Conservation (phyloP, 73 alveolate species). For the Paramecium bursaria region DNA sequence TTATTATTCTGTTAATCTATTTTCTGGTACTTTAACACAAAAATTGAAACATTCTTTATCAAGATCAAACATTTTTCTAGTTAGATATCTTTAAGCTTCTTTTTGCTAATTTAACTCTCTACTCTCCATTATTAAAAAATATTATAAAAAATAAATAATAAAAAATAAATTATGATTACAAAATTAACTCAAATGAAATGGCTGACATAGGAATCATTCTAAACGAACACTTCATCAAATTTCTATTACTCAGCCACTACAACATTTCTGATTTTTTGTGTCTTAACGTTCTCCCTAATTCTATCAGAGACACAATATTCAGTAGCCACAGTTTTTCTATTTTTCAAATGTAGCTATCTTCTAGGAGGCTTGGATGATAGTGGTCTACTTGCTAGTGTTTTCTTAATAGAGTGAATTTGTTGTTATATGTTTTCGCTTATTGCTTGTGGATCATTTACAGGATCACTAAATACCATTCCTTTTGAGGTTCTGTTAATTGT, state of each 20-base stretch:
- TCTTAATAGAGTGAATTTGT: constrained; percentile 1
- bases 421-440: background rate
- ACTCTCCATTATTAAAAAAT: background rate
- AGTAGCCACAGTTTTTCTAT: constrained; percentile 31
- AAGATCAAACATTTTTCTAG: background rate
- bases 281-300: constrained; percentile 45
- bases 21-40: background rate
- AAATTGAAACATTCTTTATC: background rate
- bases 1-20: background rate
- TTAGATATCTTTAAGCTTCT: background rate
- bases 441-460: background rate
- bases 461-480: background rate
- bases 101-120: background rate
- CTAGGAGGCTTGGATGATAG: background rate
- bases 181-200: constrained; percentile 40
- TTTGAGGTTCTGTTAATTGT: background rate
- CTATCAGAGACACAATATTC: constrained; percentile 12
- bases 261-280: constrained; percentile 19
- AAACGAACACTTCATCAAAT: constrained; percentile 3
- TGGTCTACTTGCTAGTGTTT: constrained; percentile 12
- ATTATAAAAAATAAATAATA: too few relatives aligned
- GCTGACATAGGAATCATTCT: constrained; percentile 52
- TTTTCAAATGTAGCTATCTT: constrained; percentile 7
- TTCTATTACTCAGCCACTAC: background rate
- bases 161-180: too few relatives aligned